phyloP scores from a whole-genome alignment of 2,329 filamentous ascomycete species.

The Aotearoamyces nothofagi region DNA sequence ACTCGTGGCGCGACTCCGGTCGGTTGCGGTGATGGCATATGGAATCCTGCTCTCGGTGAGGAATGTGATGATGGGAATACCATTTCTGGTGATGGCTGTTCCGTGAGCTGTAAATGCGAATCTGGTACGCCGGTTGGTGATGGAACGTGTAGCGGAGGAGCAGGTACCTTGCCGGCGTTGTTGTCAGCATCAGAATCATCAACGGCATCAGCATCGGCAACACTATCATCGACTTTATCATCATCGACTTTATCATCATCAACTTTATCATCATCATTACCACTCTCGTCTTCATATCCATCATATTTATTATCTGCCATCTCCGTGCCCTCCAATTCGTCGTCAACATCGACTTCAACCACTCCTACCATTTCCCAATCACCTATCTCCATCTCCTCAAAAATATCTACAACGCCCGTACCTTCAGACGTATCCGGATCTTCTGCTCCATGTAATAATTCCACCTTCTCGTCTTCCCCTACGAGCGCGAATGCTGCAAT shows the following conservation, averaged over 20 bases:
- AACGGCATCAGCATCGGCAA: conserved; percentile 3
- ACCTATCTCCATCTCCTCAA: too few relatives aligned
- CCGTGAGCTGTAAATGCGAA: conserved; percentile 23
- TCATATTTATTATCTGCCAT: not conserved
- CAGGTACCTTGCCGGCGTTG: conserved; percentile 4
- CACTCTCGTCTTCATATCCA: not conserved
- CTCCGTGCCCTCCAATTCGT: not conserved
- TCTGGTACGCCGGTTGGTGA: conserved; percentile 17
- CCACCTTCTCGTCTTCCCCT: too few relatives aligned
- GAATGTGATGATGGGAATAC: conserved; percentile 27
- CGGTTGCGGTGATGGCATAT: conserved; percentile 24
- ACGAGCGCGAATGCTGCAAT: too few relatives aligned
- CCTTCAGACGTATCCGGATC: too few relatives aligned
- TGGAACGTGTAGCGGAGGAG: conserved; percentile 8
- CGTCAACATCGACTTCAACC: too few relatives aligned
- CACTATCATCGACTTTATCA: conserved; percentile 2
- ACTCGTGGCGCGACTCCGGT: conserved; percentile 25
- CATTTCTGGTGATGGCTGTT: conserved; percentile 20
- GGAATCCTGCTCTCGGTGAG: conserved; percentile 20
- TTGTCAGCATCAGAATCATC: conserved; percentile 3
- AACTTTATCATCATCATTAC: not conserved
- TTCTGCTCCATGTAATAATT: too few relatives aligned
- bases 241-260: not conserved
- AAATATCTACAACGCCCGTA: too few relatives aligned
- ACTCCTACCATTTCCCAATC: too few relatives aligned